A percentile compares a stretch with the other conserved stretches of the same genome.
Evolutionary conservation across 1,284 basidiomycete genomes (phyloP).

Genomic region (Ceratobasidium sp.): DNA sequence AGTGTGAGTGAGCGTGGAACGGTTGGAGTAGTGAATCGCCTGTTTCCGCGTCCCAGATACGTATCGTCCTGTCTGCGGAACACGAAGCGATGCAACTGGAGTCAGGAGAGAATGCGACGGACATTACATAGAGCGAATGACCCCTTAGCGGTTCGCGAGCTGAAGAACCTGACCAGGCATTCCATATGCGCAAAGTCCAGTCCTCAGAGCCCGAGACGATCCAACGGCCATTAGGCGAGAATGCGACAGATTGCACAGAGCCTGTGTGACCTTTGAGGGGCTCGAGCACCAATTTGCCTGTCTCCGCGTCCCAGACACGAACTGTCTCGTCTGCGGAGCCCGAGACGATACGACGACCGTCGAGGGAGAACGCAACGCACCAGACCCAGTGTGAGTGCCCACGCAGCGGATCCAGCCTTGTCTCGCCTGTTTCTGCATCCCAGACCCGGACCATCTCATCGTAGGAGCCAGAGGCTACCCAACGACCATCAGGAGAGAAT

Average conservation of each 20-base stretch:
- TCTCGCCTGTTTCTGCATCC: constrained; percentile 23
- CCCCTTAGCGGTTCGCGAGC: neutral
- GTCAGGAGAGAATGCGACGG: constrained; percentile 19
- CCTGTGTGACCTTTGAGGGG: constrained; percentile 20
- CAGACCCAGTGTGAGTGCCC: constrained; percentile 12
- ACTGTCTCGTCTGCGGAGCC: no score
- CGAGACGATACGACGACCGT: no score
- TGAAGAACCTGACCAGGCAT: neutral
- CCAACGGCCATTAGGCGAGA: constrained; percentile 28
- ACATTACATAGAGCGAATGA: neutral
- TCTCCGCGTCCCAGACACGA: constrained; percentile 30
- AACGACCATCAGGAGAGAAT: constrained; percentile 41
- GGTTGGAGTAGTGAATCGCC: neutral
- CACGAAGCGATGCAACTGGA: constrained; percentile 4
- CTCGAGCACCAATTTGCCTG: neutral
- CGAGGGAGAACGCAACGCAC: no score
- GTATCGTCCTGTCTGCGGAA: neutral
- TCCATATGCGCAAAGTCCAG: constrained; percentile 28
- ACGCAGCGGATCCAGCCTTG: neutral
- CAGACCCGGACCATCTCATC: constrained; percentile 41
- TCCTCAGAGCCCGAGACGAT: constrained; percentile 30
- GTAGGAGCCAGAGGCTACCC: constrained; percentile 39
- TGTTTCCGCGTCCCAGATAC: neutral
- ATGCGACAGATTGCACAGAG: constrained; percentile 1
- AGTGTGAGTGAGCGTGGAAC: constrained; percentile 6